phyloP scores from a whole-genome alignment of 2,329 filamentous ascomycete genomes.

The Achaetomium macrosporum region DNA sequence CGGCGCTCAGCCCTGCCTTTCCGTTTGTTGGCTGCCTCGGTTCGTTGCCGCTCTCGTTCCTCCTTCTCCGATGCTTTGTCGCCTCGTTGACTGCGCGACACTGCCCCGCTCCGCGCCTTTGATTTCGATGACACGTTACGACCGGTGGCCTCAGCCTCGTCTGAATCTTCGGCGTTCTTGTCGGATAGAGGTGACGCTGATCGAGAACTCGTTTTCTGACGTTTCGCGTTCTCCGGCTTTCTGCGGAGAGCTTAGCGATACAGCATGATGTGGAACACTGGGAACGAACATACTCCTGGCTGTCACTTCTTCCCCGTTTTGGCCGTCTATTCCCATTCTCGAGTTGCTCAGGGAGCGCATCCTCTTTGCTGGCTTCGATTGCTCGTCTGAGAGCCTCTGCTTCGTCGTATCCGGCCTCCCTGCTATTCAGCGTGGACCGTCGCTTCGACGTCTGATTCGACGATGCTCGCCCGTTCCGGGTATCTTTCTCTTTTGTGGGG shows the following conservation, averaged over 20 bases:
- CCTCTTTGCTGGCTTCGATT: slow-evolving; percentile 91
- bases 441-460: slow-evolving; percentile 64
- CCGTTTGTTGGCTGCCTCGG: slow-evolving; percentile 70
- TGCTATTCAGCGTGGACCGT: slow-evolving; percentile 94
- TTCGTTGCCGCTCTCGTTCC: slow-evolving; percentile 66
- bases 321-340: slow-evolving; percentile 57
- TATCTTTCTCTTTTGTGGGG: slow-evolving; percentile 44
- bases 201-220: slow-evolving; percentile 75
- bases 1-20: slow-evolving; percentile 77
- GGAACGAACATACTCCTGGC: slow-evolving; percentile 71
- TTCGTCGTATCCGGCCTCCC: slow-evolving; percentile 91
- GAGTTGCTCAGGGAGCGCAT: slow-evolving; percentile 49
- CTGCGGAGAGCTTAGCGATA: slow-evolving; percentile 41
- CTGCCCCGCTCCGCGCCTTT: slow-evolving; percentile 52
- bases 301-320: slow-evolving; percentile 84
- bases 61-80: slow-evolving; percentile 59
- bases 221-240: slow-evolving; percentile 65
- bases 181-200: slow-evolving; percentile 58
- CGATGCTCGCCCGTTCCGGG: slow-evolving; percentile 51
- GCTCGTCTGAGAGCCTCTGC: slow-evolving; percentile 82
- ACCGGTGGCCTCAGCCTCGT: slow-evolving; percentile 55
- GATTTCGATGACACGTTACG: slow-evolving; percentile 47
- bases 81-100: slow-evolving; percentile 46
- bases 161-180: slow-evolving; percentile 58
- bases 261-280: slow-evolving; percentile 11